Base-by-base conservation (phyloP, 2,329 filamentous ascomycete species). In the Aspergillus japonicus region DNA sequence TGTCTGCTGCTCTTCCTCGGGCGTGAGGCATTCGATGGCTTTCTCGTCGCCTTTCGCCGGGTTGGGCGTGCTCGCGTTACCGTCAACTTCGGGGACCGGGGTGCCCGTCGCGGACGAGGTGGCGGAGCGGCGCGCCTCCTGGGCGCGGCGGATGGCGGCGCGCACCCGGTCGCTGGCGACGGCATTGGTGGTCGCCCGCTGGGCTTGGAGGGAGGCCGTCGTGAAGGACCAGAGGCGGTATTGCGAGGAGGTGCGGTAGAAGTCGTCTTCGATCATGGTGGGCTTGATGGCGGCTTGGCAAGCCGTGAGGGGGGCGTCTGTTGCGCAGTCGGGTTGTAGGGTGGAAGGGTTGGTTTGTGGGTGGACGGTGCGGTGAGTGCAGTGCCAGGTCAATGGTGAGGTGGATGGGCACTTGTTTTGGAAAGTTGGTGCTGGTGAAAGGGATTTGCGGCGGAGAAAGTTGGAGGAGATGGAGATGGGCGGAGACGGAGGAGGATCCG, bases 191-290 rank as follows among this genome's bases (percentile, higher is more conserved):
- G 89, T 89, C 47, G 83, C 79, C 59, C 95, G 90, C 24, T 94
- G 83, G 2, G 87, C 83, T 52, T 84, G 82, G 4, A 99, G 85
- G 44, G 88, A 86, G 3, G 86, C 77, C 2, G 88, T 85, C 0
- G 92, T 91, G 77, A 94, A 98, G 11, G 93, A 96, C 95, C 95
- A 99, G 60, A 96, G 83, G 48, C 90, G 87, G 73, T 87, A 98
- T 76, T 99, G 95, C 50, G 91, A 94, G 0, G 94, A 96, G 54
- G 90, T 85, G 33, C 92, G 88, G 78, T 98, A 99, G 57, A 93
- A 83, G 66, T 91, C 90, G 77, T 99, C 95, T 83, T 99, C 95
- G 62, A 87, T 90, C 86, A 96, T 91, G 54, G 54, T 62, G 58
- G n/a, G 42, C 12, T 8, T 10, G 31, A 29, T 21, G 14, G 39